phyloP scores from a whole-genome alignment of 805 yeast species.

The Starmerella kuoi region DNA sequence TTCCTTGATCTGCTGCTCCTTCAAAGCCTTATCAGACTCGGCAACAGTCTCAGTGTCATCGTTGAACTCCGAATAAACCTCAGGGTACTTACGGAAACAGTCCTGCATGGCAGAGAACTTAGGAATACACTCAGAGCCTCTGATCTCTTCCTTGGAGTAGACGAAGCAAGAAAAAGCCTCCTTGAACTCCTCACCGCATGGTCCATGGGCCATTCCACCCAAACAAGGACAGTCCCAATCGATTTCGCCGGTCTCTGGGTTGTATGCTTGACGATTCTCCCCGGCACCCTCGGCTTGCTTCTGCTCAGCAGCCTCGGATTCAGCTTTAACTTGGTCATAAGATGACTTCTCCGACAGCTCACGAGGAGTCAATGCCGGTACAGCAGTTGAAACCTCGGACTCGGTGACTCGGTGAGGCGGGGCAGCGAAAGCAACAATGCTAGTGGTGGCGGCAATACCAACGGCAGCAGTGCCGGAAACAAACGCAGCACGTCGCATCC shows the following conservation, averaged over 20 bases:
- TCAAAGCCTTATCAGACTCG: conserved; percentile 1
- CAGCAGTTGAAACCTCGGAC: conserved; percentile 3
- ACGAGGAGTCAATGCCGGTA: conserved; percentile 7
- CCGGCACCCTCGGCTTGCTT: not conserved
- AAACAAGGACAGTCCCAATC: conserved; percentile 99
- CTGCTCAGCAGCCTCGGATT: conserved; percentile 1
- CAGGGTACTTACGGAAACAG: conserved; percentile 88
- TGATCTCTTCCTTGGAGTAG: conserved; percentile 86
- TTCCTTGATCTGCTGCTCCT: conserved; percentile 22
- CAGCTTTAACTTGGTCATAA: not conserved
- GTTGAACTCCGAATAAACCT: conserved; percentile 76
- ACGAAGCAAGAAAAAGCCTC: conserved; percentile 92
- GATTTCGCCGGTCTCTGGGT: conserved; percentile 96
- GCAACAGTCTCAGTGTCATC: conserved; percentile 38
- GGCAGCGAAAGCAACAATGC: conserved; percentile 8
- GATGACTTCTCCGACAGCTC: conserved; percentile 1
- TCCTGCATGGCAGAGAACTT: conserved; percentile 85
- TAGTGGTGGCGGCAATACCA: conserved; percentile 6
- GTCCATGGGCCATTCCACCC: conserved; percentile 98
- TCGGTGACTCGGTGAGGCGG: conserved; percentile 1
- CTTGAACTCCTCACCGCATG: conserved; percentile 93
- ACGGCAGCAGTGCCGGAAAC: not conserved
- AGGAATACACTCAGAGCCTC: conserved; percentile 89
- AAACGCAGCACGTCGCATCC: not conserved
- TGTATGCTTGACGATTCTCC: conserved; percentile 37